Evolutionary conservation across 805 yeast genomes (phyloP).

Genomic region (Candida maesae): DNA sequence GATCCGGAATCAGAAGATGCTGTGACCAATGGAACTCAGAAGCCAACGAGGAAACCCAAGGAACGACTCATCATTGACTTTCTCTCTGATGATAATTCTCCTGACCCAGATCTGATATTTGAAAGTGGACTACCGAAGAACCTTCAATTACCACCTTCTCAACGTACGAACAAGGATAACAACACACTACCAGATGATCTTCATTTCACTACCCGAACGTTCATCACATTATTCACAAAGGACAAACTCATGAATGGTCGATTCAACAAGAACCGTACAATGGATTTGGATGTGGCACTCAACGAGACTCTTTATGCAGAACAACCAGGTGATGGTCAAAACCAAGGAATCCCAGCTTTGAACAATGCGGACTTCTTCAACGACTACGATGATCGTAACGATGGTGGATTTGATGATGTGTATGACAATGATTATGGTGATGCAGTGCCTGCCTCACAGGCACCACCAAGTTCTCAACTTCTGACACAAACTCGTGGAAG

Average conservation of each 20-base stretch:
- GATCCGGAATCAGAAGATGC: slow-evolving; percentile 1
- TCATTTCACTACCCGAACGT: slow-evolving; percentile 64
- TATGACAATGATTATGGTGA: slow-evolving; percentile 30
- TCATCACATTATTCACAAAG: slow-evolving; percentile 65
- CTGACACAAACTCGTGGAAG: slow-evolving; percentile 22
- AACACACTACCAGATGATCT: slow-evolving; percentile 69
- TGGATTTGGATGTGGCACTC: slow-evolving; percentile 33
- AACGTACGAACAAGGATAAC: slow-evolving; percentile 37
- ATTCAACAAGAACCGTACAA: slow-evolving; percentile 23
- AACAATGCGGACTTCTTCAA: slow-evolving; percentile 40
- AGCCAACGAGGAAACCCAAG: slow-evolving; percentile 30
- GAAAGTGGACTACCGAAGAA: slow-evolving; percentile 31
- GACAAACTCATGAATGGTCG: slow-evolving; percentile 46
- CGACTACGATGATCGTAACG: slow-evolving; percentile 34
- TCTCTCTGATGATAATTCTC: slow-evolving; percentile 34
- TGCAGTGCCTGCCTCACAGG: slow-evolving; percentile 24
- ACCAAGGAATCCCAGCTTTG: slow-evolving; percentile 9
- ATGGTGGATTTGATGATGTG: slow-evolving; percentile 20
- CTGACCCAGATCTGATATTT: slow-evolving; percentile 37
- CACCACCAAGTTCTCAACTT: slow-evolving; percentile 21
- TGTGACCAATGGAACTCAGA: slow-evolving; percentile 9
- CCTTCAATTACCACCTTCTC: slow-evolving; percentile 38
- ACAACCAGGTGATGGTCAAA: slow-evolving; percentile 37
- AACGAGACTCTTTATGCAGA: slow-evolving; percentile 73
- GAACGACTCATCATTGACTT: slow-evolving; percentile 42